Base-by-base conservation (phyloP, 2,329 filamentous ascomycete species). In the Fusarium albosuccineum region DNA sequence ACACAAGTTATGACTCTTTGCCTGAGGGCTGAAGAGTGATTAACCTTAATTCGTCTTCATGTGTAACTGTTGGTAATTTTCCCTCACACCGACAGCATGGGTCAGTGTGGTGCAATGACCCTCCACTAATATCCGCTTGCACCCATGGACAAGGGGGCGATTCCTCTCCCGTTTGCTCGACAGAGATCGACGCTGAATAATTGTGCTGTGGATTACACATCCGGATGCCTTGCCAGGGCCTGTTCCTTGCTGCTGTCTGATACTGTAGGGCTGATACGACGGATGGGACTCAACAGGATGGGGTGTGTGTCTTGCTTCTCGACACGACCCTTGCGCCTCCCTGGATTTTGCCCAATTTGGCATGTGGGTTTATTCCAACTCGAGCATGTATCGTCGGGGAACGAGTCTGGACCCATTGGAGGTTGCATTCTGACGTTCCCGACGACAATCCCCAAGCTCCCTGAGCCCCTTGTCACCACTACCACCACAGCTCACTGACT, bases 201-300 rank as follows among this genome's bases (percentile, higher is more conserved):
- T 49, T 34, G 16, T 26, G 10, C 26, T 46, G 30, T 10, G 22
- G 6, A n/a, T 22, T 22, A 22, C 30, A 33, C 30, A 27, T n/a
- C 13, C 36, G 26, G 36, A 37, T 33, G 37, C 36, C 36, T 52
- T 52, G 49, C 37, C 49, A 52, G 41, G 49, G 41, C 37, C 10
- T 40, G 34, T 27, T 22, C 49, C 22, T 39, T 52, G 49, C 49
- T 41, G 50, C 27, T 26, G 30, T 3, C 3, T 26, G 11, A 9
- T 44, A 34, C 22, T 59, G 22, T 60, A 69, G 53, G 66, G 57
- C 66, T 68, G 66, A 58, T 60, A 26, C 22, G 16, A 39, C 17
- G 11, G 16, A n/a, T 22, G 39, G 13, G 14, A 9, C 26, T 30
- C 45, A 52, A 17, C 22, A 14, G 33, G 27, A 22, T 16, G 16